phyloP scores from a whole-genome alignment of 148 eudicot species.

The Chenopodium album region DNA sequence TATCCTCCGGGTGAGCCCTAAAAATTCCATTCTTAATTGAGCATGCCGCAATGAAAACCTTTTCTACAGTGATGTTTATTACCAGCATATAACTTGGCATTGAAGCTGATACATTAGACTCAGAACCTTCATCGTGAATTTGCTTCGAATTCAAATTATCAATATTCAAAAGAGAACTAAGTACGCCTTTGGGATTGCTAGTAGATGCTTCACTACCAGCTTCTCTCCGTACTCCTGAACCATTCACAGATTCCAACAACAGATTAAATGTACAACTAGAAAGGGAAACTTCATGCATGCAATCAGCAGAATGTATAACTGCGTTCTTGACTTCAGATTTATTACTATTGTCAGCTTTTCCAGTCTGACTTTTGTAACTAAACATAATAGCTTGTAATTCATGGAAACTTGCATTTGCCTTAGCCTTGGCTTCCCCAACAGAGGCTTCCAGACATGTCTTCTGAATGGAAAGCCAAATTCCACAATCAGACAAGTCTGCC shows the following conservation, averaged over 20 bases:
- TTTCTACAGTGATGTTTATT: conserved; percentile 34
- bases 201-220: conserved; percentile 37
- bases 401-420: conserved; percentile 40
- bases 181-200: conserved; percentile 15
- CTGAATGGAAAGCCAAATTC: conserved; percentile 54
- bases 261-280: conserved; percentile 48
- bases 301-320: conserved; percentile 39
- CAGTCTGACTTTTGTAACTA: conserved; percentile 40
- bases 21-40: conserved; percentile 50
- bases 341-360: conserved; percentile 22
- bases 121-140: conserved; percentile 19
- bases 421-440: conserved; percentile 41
- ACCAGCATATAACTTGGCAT: conserved; percentile 41
- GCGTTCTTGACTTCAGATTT: conserved; percentile 36
- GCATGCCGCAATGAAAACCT: conserved; percentile 51
- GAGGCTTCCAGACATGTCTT: conserved; percentile 31
- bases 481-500: conserved; percentile 44
- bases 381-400: conserved; percentile 44
- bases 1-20: conserved; percentile 37
- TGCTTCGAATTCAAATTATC: conserved; percentile 16
- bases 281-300: conserved; percentile 60
- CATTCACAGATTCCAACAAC: conserved; percentile 36
- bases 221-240: conserved; percentile 26
- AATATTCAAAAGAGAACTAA: conserved; percentile 26
- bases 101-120: conserved; percentile 26